Evolutionary conservation across 306 rosid species (phyloP).

Genomic region (Pyrus communis): DNA sequence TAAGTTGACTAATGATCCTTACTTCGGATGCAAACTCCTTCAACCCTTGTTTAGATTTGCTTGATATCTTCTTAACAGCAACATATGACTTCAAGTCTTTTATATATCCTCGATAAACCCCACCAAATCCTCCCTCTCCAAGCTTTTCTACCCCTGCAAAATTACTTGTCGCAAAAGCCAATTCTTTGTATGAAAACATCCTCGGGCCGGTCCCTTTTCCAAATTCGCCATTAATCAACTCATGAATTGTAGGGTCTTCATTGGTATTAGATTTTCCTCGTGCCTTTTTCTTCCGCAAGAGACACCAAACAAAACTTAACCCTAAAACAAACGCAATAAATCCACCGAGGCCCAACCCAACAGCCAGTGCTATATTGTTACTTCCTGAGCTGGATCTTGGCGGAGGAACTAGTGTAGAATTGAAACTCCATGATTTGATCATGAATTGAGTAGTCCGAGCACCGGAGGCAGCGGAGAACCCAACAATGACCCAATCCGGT

Average conservation of each 20-base stretch:
- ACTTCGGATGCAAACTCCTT: slow-evolving; percentile 2
- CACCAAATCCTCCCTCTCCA: neutral
- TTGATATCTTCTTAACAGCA: neutral
- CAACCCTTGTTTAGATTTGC: neutral
- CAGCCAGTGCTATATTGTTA: neutral
- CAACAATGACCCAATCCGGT: neutral
- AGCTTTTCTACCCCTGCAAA: neutral
- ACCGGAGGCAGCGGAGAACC: neutral
- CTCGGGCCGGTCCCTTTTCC: neutral
- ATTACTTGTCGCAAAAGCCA: neutral
- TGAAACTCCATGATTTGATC: neutral
- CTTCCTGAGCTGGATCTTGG: neutral
- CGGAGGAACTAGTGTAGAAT: neutral
- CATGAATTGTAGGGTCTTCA: neutral
- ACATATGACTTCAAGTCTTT: slow-evolving; percentile 5
- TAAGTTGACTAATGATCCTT: neutral
- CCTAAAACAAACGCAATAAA: neutral
- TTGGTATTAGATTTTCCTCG: no score
- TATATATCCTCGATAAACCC: slow-evolving; percentile 5
- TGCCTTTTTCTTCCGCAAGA: neutral
- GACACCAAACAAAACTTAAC: neutral
- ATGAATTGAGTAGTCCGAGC: no score
- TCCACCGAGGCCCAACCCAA: neutral
- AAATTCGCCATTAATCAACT: neutral
- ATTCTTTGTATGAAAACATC: neutral